phyloP scores from a whole-genome alignment of 148 eudicot species.

The Fagopyrum homotropicum region DNA sequence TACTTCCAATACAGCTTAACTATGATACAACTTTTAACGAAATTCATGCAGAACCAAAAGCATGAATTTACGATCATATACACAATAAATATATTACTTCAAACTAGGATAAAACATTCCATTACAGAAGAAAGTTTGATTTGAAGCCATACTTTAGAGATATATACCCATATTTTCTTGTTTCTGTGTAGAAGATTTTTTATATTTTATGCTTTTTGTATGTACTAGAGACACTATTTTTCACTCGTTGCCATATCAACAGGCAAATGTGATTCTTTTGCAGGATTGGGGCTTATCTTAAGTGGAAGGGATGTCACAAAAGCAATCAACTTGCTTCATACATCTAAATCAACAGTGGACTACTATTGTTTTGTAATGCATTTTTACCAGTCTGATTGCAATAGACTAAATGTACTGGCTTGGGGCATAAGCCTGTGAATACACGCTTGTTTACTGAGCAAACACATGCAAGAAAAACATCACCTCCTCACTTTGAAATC shows the following conservation, averaged over 20 bases:
- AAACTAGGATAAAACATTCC: not conserved
- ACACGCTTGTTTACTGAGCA: not conserved
- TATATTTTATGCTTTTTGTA: not conserved
- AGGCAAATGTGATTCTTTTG: not conserved
- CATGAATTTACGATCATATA: not conserved
- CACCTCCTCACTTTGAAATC: constrained; percentile 93
- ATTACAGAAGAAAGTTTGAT: not conserved
- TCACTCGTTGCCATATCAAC: not conserved
- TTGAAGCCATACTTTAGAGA: not conserved
- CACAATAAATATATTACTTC: not conserved
- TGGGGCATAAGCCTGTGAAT: not conserved
- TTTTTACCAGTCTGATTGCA: not conserved
- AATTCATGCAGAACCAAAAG: not conserved
- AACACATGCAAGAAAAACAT: not conserved
- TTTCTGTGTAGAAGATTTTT: not conserved
- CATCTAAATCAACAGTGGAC: constrained; percentile 2
- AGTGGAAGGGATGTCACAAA: not conserved
- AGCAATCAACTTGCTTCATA: not conserved
- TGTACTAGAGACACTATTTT: not conserved
- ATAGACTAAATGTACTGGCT: not conserved
- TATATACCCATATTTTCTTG: not conserved
- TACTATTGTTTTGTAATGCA: not conserved
- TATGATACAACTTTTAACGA: not conserved
- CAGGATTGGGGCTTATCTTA: not conserved
- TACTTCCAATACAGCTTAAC: not conserved